Base-by-base conservation (phyloP, 768 basidiomycete species). In the Mycena polygramma region DNA sequence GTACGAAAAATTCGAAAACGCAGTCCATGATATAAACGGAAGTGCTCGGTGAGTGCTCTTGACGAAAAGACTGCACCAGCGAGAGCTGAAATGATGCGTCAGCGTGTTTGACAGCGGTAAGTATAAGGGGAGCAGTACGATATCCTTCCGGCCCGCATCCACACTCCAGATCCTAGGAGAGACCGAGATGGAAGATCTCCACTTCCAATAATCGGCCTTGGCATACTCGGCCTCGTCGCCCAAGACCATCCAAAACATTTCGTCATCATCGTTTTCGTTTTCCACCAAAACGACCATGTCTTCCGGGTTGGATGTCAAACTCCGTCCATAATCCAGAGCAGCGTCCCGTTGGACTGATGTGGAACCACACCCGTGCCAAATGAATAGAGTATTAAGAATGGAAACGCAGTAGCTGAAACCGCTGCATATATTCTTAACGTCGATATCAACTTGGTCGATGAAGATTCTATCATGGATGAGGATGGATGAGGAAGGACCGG, bases 211-310 rank as follows among this genome's bases (percentile, higher is more conserved):
- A 73, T 95, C 89, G 1, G 94, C 94, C 51, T 87, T 90, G 4
- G 93, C 93, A 76, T 90, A 94, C 2, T 87, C 86, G 11, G 57
- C 62, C 2, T 89, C 85, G 26, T 93, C 88, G n/a, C 94, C 94
- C 4, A 95, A 83, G 45, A 93, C 87, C 89, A 93, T 90, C 92
- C 94, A 94, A 76, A 96, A 94, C 87, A 94, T 90, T 68, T 94
- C 92, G 63, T 94, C 91, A 19, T 84, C 83, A 48, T 91, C 91
- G 61, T 85, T 85, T 73, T 88, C 87, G n/a, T 89, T 88, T 74
- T 95, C 93, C 1, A 79, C 70, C 11, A 95, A 84, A 70, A 93
- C 91, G 9, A 87, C 80, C 22, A 90, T 80, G 19, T 76, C 76
- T 9, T 79, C 79, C 6, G 81, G 77, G 55, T 80, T 80, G 22